Evolutionary conservation across 495 filamentous ascomycete genomes (phyloP).

Genomic region (Hypomontagnella submonticulosa): DNA sequence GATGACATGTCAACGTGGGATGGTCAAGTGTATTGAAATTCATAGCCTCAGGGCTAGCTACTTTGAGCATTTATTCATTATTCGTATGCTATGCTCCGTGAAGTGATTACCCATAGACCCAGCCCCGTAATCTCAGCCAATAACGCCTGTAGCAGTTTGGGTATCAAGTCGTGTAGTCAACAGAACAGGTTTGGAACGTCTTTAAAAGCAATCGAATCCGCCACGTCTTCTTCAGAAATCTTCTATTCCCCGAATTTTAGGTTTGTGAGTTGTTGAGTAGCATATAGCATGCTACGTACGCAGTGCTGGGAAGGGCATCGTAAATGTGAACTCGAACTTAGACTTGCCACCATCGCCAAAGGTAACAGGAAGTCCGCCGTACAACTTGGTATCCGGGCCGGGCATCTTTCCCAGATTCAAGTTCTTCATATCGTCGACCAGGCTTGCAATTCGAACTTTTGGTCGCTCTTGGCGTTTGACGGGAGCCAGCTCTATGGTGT

Average conservation of each 20-base stretch:
- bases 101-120: constrained; percentile 5
- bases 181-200: constrained; percentile 12
- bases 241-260: not conserved
- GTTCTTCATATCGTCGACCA: constrained; percentile 18
- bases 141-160: constrained; percentile 40
- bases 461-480: constrained; percentile 25
- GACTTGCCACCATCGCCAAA: constrained; percentile 44
- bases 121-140: constrained; percentile 12
- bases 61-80: constrained; percentile 17
- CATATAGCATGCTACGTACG: constrained; percentile 3
- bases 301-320: constrained; percentile 17
- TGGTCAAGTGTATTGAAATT: not conserved
- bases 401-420: not conserved
- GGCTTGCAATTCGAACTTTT: constrained; percentile 7
- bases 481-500: constrained; percentile 28
- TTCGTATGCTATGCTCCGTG: constrained; percentile 27
- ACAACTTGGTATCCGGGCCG: not conserved
- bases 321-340: constrained; percentile 39
- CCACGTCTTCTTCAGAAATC: not conserved
- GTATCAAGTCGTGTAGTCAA: constrained; percentile 38
- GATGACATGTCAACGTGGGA: not conserved
- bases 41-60: constrained; percentile 4
- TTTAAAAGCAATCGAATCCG: constrained; percentile 7
- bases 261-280: not conserved
- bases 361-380: constrained; percentile 35